Conservation (phyloP, 345 rosid genomes). For the Litchi chinensis region DNA sequence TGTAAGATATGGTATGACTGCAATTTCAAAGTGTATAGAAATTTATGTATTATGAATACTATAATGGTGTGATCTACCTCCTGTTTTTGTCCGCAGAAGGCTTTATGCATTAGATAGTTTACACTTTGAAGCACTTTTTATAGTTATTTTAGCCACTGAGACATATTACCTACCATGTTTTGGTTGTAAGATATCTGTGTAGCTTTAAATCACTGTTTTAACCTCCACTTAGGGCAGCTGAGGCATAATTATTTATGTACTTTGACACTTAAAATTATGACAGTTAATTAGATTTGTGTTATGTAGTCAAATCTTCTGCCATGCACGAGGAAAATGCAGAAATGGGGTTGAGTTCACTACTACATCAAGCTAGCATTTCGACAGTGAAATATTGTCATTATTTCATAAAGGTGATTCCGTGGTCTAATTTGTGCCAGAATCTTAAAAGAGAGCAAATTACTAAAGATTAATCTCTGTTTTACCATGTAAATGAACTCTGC, state of each 20-base stretch:
- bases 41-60: background rate
- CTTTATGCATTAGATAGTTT: background rate
- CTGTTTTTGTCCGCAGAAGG: background rate
- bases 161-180: background rate
- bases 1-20: slow-evolving; percentile 3
- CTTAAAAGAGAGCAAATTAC: background rate
- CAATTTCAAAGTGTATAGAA: slow-evolving; percentile 7
- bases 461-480: background rate
- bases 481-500: background rate
- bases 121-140: background rate
- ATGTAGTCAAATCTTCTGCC: background rate
- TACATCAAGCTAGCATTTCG: background rate
- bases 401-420: background rate
- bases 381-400: background rate
- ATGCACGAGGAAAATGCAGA: background rate
- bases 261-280: background rate
- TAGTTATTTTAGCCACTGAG: background rate
- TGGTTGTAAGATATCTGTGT: background rate
- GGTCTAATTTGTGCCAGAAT: background rate
- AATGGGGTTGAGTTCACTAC: background rate
- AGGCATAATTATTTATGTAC: background rate
- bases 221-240: background rate
- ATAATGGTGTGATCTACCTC: background rate
- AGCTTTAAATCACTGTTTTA: background rate
- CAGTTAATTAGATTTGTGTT: background rate